These are phyloP conservation scores for Penicillium coprophilum DNA, from an alignment of 495 filamentous ascomycete species.

Conservation along the genomic window DNA sequence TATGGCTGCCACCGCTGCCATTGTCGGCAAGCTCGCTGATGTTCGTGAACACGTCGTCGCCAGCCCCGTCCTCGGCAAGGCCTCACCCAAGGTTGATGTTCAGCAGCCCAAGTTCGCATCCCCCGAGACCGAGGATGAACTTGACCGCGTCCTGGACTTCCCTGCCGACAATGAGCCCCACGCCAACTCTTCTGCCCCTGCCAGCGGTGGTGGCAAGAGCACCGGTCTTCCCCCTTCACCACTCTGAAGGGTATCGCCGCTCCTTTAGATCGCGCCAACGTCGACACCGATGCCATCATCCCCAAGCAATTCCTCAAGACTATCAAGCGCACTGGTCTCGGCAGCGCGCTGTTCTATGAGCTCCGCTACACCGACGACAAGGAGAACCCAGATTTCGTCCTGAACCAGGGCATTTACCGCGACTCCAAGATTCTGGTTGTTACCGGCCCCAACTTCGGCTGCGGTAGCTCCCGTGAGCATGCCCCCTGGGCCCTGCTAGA, in stretches of 20 bases:
- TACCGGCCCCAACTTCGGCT: constrained; percentile 94
- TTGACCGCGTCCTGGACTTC: constrained; percentile 74
- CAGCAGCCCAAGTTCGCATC: constrained; percentile 71
- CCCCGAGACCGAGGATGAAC: constrained; percentile 68
- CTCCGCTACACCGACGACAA: constrained; percentile 74
- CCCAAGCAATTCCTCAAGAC: constrained; percentile 99
- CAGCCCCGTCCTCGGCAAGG: constrained; percentile 58
- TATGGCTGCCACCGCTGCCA: constrained; percentile 90
- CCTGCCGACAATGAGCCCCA: constrained; percentile 70
- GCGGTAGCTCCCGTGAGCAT: constrained; percentile 90
- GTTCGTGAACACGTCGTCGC: constrained; percentile 72
- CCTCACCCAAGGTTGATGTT: constrained; percentile 52
- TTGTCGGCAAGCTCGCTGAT: constrained; percentile 87
- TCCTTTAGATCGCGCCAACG: constrained; percentile 81
- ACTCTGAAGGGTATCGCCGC: constrained; percentile 84
- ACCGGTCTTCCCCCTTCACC: constrained; percentile 79
- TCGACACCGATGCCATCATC: constrained; percentile 98
- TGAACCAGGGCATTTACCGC: constrained; percentile 89
- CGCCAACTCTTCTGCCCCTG: constrained; percentile 47
- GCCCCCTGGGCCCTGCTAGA: constrained; percentile 96
- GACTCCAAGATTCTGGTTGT: constrained; percentile 87
- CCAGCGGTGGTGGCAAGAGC: constrained; percentile 41
- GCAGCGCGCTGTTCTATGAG: constrained; percentile 80
- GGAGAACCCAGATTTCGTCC: constrained; percentile 78
- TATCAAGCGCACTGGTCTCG: constrained; percentile 95